Evolutionary conservation across 2,329 filamentous ascomycete species (phyloP).

Genomic region (Mariannaea elegans): DNA sequence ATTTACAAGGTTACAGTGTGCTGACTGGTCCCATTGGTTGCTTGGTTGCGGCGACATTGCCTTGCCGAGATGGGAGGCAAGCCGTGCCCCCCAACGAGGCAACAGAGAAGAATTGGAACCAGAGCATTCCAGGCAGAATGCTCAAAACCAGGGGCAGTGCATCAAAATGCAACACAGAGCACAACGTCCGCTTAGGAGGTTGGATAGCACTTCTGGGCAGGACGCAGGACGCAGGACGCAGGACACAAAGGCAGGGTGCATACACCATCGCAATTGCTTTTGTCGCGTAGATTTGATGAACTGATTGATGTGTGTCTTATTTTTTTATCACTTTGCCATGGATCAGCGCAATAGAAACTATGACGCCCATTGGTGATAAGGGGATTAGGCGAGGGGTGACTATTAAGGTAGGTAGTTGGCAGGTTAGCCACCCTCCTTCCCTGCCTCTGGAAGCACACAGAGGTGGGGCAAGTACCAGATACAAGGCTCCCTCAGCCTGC

Average conservation of each 20-base stretch:
- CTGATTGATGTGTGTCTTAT: not conserved
- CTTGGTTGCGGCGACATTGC: not conserved
- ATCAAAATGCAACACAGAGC: slow-evolving; percentile 1
- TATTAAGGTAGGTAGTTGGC: too few species aligned
- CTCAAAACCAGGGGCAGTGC: slow-evolving; percentile 12
- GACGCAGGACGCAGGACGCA: too few species aligned
- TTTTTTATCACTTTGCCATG: not conserved
- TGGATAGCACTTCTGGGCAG: too few species aligned
- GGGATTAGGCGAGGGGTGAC: too few species aligned
- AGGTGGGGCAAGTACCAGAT: slow-evolving; percentile 36
- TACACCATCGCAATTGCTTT: too few species aligned
- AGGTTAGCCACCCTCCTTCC: slow-evolving; percentile 3
- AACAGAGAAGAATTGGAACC: not conserved
- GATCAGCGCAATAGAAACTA: slow-evolving; percentile 2
- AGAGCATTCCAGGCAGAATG: not conserved
- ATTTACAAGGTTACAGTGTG: too few species aligned
- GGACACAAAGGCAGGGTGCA: too few species aligned
- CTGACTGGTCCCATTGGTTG: not conserved
- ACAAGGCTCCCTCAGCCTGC: slow-evolving; percentile 12
- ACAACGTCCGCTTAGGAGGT: too few species aligned
- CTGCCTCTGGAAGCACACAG: not conserved
- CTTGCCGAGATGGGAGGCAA: too few species aligned
- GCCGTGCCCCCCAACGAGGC: too few species aligned
- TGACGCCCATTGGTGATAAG: too few species aligned
- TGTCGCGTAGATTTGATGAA: not conserved